Evolutionary conservation across 176 grass and related monocot genomes (phyloP).

Genomic region (Calamus simplicifolius): DNA sequence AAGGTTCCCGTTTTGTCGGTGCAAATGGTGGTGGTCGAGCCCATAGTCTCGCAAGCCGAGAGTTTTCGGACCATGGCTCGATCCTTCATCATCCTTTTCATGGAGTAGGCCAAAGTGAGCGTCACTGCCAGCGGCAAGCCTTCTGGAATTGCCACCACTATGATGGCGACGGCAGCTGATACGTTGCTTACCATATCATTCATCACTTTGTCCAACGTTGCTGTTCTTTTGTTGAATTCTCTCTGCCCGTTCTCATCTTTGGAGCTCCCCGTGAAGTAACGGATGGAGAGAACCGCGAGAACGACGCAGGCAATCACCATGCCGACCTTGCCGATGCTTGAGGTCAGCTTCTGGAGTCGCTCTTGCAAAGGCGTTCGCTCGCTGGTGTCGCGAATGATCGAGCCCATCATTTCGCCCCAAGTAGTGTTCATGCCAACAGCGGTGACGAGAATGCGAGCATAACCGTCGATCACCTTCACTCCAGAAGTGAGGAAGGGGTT

Average conservation of each 20-base stretch:
- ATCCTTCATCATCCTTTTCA: conserved; percentile 94
- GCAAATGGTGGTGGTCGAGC: conserved; percentile 69
- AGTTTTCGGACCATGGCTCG: conserved; percentile 72
- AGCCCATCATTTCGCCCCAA: conserved; percentile 92
- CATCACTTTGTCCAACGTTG: conserved; percentile 31
- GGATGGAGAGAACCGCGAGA: conserved; percentile 47
- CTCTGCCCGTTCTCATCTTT: conserved; percentile 38
- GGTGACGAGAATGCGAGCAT: conserved; percentile 56
- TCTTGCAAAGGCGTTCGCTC: conserved; percentile 70
- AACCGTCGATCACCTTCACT: conserved; percentile 71
- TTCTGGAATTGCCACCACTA: conserved; percentile 84
- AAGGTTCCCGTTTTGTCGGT: conserved; percentile 90
- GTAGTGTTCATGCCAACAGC: conserved; percentile 57
- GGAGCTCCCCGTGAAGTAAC: conserved; percentile 68
- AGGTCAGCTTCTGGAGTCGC: conserved; percentile 55
- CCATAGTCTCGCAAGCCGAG: conserved; percentile 94
- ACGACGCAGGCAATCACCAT: conserved; percentile 47
- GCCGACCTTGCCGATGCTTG: conserved; percentile 75
- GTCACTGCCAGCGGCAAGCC: conserved; percentile 82
- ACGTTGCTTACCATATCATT: conserved; percentile 46
- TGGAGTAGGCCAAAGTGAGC: conserved; percentile 82
- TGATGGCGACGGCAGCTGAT: conserved; percentile 86
- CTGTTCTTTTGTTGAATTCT: conserved; percentile 30
- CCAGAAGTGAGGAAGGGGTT: conserved; percentile 59
- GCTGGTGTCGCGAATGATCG: conserved; percentile 39